Conservation (phyloP, 495 filamentous ascomycete genomes). For the Trichoderma orchidacearum region DNA sequence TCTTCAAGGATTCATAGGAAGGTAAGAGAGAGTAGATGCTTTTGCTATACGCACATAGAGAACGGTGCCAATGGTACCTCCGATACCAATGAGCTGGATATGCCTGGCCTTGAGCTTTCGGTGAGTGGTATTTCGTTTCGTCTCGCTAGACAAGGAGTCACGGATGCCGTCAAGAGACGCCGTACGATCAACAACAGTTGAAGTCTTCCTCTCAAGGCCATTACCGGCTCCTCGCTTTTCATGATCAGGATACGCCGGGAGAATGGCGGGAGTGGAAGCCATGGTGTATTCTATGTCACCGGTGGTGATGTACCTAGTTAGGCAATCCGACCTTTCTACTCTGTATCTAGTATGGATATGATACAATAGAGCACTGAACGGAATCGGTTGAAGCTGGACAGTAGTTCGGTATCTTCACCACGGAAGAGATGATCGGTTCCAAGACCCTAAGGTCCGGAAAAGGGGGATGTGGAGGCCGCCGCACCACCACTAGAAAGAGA, state of each 20-base stretch:
- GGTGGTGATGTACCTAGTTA: no score
- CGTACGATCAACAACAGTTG: neutral
- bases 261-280: neutral
- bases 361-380: no score
- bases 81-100: slow-evolving; percentile 46
- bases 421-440: no score
- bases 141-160: neutral
- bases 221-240: slow-evolving; percentile 5
- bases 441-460: neutral
- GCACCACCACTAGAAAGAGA: slow-evolving; percentile 1
- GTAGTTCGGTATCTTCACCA: no score
- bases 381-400: no score
- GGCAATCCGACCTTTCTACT: no score
- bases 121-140: slow-evolving; percentile 18
- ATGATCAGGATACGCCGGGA: neutral
- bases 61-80: slow-evolving; percentile 34
- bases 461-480: neutral
- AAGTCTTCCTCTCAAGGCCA: neutral
- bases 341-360: no score
- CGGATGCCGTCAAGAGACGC: neutral
- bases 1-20: neutral
- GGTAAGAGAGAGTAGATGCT: neutral
- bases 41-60: slow-evolving; percentile 10
- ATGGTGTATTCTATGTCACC: slow-evolving; percentile 2
- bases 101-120: slow-evolving; percentile 33